Conservation (phyloP, 176 grass and related monocot genomes). For the Pharus latifolius region DNA sequence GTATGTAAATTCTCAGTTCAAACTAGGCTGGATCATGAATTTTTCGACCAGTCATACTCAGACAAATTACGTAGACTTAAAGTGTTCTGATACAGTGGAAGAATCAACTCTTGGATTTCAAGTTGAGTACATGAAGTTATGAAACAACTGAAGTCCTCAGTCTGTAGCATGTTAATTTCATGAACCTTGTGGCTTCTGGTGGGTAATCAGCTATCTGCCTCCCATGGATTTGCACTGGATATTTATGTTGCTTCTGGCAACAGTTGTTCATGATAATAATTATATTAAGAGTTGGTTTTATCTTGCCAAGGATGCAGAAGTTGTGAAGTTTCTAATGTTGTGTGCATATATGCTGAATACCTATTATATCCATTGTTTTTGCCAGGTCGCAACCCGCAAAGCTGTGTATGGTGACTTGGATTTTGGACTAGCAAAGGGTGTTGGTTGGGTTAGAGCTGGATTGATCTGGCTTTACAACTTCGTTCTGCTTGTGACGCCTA, state of each 20-base stretch:
- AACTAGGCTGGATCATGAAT: too few relatives aligned
- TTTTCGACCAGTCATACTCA: too few relatives aligned
- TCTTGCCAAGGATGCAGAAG: background rate
- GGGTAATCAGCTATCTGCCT: too few relatives aligned
- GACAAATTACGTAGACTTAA: too few relatives aligned
- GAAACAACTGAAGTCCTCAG: background rate
- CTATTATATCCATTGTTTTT: background rate
- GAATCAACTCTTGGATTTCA: too few relatives aligned
- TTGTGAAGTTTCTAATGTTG: background rate
- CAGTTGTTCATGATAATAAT: background rate
- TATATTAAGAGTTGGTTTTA: background rate
- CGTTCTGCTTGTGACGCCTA: conserved; percentile 3
- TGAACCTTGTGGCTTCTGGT: background rate
- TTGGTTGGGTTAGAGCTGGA: conserved; percentile 20
- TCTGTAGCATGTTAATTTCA: background rate
- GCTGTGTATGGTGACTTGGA: conserved; percentile 3
- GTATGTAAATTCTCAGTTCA: too few relatives aligned
- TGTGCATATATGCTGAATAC: background rate
- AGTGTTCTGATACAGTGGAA: too few relatives aligned
- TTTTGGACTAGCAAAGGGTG: conserved; percentile 19
- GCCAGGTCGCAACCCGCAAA: conserved; percentile 19
- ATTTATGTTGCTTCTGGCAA: background rate
- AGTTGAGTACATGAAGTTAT: too few relatives aligned
- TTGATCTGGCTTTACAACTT: conserved; percentile 34
- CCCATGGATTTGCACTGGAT: background rate